These are phyloP conservation scores for Skeletonema menzelii DNA, from an alignment of 108 stramenopile genomes.

Conservation along the genomic window DNA sequence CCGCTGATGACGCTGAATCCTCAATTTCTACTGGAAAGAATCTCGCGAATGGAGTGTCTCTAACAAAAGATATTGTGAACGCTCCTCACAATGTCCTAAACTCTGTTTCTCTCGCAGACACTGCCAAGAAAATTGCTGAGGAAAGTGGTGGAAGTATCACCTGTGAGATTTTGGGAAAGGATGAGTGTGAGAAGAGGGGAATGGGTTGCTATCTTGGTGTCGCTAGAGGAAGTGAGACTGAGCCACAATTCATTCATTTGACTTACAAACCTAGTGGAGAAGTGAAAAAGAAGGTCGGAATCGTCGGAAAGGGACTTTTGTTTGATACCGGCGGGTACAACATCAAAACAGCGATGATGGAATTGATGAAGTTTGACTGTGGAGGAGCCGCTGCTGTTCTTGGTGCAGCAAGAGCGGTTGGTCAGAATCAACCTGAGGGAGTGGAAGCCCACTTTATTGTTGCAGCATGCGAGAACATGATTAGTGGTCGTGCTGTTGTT, in stretches of 20 bases:
- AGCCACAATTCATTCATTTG: conserved; percentile 97
- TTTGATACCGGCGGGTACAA: conserved; percentile 99
- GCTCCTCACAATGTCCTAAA: conserved; percentile 96
- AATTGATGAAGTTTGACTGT: conserved; percentile 99
- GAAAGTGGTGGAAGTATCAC: conserved; percentile 74
- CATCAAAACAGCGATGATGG: conserved; percentile 98
- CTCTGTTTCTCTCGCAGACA: conserved; percentile 80
- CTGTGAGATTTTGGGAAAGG: conserved; percentile 79
- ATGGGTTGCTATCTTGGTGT: conserved; percentile 95
- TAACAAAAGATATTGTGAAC: conserved; percentile 95
- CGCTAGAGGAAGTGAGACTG: conserved; percentile 89
- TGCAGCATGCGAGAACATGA: conserved; percentile 96
- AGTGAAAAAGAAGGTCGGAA: conserved; percentile 85
- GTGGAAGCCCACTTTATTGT: conserved; percentile 92
- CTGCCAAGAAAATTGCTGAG: conserved; percentile 79
- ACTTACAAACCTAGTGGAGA: conserved; percentile 74
- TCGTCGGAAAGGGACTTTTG: conserved; percentile 94
- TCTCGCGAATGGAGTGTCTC: conserved; percentile 60
- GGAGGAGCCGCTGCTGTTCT: conserved; percentile 88
- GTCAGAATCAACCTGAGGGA: conserved; percentile 66
- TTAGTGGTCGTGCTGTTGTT: conserved; percentile 86
- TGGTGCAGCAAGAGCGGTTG: conserved; percentile 88
- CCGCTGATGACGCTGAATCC: conserved; percentile 17
- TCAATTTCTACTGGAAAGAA: conserved; percentile 55
- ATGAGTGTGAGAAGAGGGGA: conserved; percentile 85